These are phyloP conservation scores for Gracilaria gracilis DNA, from an alignment of 23 red algal species.

Conservation along the genomic window DNA sequence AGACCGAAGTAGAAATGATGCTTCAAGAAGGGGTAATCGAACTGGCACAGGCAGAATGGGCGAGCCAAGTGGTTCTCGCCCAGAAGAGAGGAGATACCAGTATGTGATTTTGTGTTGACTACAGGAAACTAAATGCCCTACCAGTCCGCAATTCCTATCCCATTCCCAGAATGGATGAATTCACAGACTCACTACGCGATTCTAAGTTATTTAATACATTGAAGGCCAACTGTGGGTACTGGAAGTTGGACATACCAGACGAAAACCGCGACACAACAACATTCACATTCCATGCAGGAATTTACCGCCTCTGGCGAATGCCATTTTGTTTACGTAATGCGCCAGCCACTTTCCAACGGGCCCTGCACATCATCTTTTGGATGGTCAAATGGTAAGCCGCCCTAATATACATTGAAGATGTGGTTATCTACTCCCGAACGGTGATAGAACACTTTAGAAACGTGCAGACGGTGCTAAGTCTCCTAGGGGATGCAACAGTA, in stretches of 20 bases:
- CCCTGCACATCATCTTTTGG: not conserved
- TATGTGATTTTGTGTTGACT: no score
- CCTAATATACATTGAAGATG: slow-evolving; percentile 1
- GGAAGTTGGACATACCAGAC: no score
- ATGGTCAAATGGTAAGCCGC: not conserved
- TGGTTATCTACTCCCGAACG: slow-evolving; percentile 6
- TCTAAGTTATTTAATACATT: slow-evolving; percentile 27
- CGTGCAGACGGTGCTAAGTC: not conserved
- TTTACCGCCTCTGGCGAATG: no score
- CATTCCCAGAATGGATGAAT: slow-evolving; percentile 56
- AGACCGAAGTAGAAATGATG: not conserved
- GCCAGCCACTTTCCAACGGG: slow-evolving; percentile 23
- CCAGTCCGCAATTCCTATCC: slow-evolving; percentile 16
- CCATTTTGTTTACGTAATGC: not conserved
- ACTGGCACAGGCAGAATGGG: not conserved
- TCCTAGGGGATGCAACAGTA: not conserved
- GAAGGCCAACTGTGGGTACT: slow-evolving; percentile 25
- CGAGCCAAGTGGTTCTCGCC: not conserved
- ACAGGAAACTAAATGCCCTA: slow-evolving; percentile 20
- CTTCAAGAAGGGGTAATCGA: not conserved
- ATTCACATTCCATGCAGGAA: no score
- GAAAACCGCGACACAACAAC: no score
- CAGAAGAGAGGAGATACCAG: not conserved
- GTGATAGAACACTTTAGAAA: not conserved
- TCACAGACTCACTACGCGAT: slow-evolving; percentile 29